Evolutionary conservation across 1,139 yeast genomes (phyloP), one percentile per base, ranked within the genome.

Genomic region (Saccharomyces pastorianus): DNA sequence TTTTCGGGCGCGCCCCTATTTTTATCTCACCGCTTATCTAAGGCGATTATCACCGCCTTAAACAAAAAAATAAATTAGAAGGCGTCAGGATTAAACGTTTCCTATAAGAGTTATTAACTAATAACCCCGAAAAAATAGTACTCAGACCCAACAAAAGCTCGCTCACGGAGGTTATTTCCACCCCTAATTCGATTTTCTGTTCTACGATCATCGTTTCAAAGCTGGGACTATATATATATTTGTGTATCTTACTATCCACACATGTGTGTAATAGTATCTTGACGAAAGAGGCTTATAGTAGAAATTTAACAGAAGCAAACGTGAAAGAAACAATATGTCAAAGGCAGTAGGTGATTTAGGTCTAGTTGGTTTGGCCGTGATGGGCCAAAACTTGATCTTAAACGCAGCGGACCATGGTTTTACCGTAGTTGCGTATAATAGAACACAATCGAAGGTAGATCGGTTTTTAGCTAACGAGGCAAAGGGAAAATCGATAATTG

Each of bases 361-460:
- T 76, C 88, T 93, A 76, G 91, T 93, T 72, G 99, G 99, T 73
- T 83, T 93, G 83, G 99, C 99, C 86, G 99, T 93, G 67, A 93
- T 93, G 99, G 99, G 99, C 76, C 98, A 91, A 76, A 93, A 93
- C 84, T 81, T 93, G 82, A 89, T 93, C 75, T 83, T 93, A 68
- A 93, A 93, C 77, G 95, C 95, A 69, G 98, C 98, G 65, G 99
- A 93, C 81, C 96, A 93, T 78, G 97, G 97, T 56, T 88, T 79
- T 77, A 88, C 96, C 64, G 98, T 93, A 67, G 96, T 89, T 68
- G 98, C 97, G 60, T 93, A 83, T 86, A 93, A 93, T 93, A 88
- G 99, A 83, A 91, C 98, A 60, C 90, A 85, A 58, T 76, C 95
- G 55, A 93, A 90, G 79, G 99, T 93, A 65, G 98, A 93, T 75